Percentiles rank a stretch among this genome's conserved stretches.
phyloP scores from a whole-genome alignment of 2,329 filamentous ascomycete species.

The Cladophialophora exuberans region DNA sequence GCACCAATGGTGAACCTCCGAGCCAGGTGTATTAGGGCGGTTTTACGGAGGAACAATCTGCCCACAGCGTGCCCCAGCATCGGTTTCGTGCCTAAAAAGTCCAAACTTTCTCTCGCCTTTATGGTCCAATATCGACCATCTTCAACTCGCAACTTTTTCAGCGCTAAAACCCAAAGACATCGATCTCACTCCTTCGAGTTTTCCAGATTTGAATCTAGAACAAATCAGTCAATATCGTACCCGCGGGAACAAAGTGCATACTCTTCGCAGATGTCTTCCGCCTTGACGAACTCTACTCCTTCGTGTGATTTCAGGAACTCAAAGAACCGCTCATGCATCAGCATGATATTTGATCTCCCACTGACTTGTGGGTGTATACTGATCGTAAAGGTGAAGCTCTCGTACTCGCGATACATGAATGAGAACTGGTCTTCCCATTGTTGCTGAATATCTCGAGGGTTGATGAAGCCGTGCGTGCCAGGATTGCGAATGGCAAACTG shows the following conservation, averaged over 20 bases:
- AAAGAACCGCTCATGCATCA: neutral
- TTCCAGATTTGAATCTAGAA: no score
- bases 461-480: constrained; percentile 18
- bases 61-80: no score
- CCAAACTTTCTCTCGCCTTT: no score
- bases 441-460: constrained; percentile 46
- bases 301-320: neutral
- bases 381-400: neutral
- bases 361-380: neutral
- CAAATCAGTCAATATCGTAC: neutral
- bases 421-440: constrained; percentile 52
- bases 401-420: neutral
- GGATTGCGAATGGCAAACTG: constrained; percentile 40
- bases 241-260: neutral
- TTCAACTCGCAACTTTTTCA: no score
- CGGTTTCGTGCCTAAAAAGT: no score
- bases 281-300: neutral
- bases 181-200: no score
- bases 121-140: no score
- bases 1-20: no score
- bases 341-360: neutral
- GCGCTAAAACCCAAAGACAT: no score
- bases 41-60: no score
- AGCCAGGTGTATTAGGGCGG: no score
- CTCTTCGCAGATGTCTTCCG: neutral